Base-by-base conservation (phyloP, 2,329 filamentous ascomycete species). In the Orbilia javanica region DNA sequence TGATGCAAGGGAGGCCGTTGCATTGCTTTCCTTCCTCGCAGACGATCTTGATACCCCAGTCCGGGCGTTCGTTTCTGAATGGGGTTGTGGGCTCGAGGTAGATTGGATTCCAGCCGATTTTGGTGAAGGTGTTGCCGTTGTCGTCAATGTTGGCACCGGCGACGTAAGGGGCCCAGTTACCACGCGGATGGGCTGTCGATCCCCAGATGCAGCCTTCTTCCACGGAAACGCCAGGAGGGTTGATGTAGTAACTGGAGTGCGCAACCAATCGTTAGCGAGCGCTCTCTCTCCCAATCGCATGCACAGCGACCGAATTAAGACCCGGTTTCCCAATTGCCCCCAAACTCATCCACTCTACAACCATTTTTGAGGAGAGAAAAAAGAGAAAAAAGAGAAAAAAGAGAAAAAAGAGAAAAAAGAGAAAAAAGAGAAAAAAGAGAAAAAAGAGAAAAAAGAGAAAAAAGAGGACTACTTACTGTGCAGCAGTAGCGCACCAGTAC, bases 161-260 rank as follows among this genome's bases (percentile, higher is more conserved):
- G 79, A 94, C 92, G 82, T 90, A 95, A 1, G 91, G 90, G 63
- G 88, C 86, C 92, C 92, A 94, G 85, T 94, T 94, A 62, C 92
- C 92, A 80, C 89, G 84, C 0, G 91, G 87, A 79, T 90, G 86
- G 46, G 85, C 85, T 7, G 86, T 86, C 52, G 88, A 88, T 73
- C 92, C 91, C 92, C 92, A 94, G 71, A 91, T 84, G 83, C 92
- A 95, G 63, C 88, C 92, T 62, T 89, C 87, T 4, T 86, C 85
- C 4, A 87, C 85, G 29, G 83, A 81, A 53, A 89, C 86, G 78
- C 92, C 92, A 36, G 92, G 92, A 31, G 90, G 88, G 84, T 94
- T 94, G 85, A 94, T 89, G 82, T 94, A 94, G 84, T 88, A 94
- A 83, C 90, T 92, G 36, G 42, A 15, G 42, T 2, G 79, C 7